Evolutionary conservation across 345 rosid genomes (phyloP).

Genomic region (Eucalyptus regnans): DNA sequence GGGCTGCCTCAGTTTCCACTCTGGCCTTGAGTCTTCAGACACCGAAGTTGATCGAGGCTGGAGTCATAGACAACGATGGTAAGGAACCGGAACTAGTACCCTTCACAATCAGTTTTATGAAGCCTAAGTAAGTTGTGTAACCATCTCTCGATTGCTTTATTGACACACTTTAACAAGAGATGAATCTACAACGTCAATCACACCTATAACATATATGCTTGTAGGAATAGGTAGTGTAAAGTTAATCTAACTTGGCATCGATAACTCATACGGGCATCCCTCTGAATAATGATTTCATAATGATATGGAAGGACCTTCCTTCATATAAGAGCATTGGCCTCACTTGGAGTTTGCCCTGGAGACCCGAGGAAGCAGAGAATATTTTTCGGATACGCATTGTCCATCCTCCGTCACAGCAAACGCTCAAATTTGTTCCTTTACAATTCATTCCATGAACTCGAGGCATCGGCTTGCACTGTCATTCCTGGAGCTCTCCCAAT

Average conservation of each 20-base stretch:
- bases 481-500: constrained; percentile 6
- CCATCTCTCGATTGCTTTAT: not conserved
- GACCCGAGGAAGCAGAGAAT: not conserved
- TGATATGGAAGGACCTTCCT: not conserved
- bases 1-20: not conserved
- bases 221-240: not conserved
- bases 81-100: not conserved
- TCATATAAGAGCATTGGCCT: not conserved
- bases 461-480: not conserved
- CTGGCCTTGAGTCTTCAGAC: not conserved
- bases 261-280: not conserved
- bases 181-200: not conserved
- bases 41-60: constrained; percentile 1
- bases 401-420: not conserved
- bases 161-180: not conserved
- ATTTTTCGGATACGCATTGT: not conserved
- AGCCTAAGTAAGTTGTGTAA: not conserved
- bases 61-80: constrained; percentile 8
- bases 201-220: not conserved
- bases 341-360: not conserved
- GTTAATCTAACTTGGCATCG: not conserved
- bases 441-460: not conserved
- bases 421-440: not conserved
- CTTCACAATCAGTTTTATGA: not conserved
- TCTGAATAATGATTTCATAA: not conserved